Base-by-base conservation (phyloP, 2,329 filamentous ascomycete genomes). In the Neopestalotiopsis clavispora region DNA sequence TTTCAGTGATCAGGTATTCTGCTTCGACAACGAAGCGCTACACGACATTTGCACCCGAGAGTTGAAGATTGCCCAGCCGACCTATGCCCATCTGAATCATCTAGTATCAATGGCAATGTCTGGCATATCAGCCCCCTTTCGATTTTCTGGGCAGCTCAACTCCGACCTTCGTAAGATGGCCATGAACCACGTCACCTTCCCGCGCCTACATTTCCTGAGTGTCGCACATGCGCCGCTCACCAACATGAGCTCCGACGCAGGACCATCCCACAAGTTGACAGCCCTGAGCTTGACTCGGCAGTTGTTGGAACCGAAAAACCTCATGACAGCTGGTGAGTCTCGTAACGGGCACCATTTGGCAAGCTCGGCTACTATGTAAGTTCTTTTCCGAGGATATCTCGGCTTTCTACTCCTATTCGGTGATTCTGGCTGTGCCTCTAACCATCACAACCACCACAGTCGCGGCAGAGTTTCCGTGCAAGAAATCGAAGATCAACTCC, bases 281-380 rank as follows among this genome's bases (percentile, higher is more conserved):
- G 96, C 98, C 71, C 95, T 95, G 69, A 96, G 98, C 89, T 90
- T 99, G 83, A 98, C 96, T 79, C 96, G 98, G 89, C 96, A 99
- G 86, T 98, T 99, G 94, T 99, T 97, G 89, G 96, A 99, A 89
- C 95, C 96, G 80, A 99, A 98, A 94, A 99, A 99, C 92, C 98
- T 99, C 95, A 99, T 99, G 96, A 96, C 96, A 86, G 96, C 96
- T 74, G 97, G 95, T 74, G 96, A 99, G 88, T 99, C 98, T 94
- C 94, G 96, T 80, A 99, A 98, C 85, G 96, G 96, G 84, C 96
- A 96, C 80, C 99, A 99, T 89, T 91, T 99, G 80, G 99, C 96
- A 77, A 99, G 96, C 92, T 98, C 92, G 83, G 95, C 96, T 82
- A 97, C 98, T 86, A 99, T 99, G 90, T 92, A 84, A 84, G 90